A percentile compares a stretch with the other conserved stretches of the same genome.
Conservation (phyloP, 768 basidiomycete genomes). For the Auricularia heimuer region DNA sequence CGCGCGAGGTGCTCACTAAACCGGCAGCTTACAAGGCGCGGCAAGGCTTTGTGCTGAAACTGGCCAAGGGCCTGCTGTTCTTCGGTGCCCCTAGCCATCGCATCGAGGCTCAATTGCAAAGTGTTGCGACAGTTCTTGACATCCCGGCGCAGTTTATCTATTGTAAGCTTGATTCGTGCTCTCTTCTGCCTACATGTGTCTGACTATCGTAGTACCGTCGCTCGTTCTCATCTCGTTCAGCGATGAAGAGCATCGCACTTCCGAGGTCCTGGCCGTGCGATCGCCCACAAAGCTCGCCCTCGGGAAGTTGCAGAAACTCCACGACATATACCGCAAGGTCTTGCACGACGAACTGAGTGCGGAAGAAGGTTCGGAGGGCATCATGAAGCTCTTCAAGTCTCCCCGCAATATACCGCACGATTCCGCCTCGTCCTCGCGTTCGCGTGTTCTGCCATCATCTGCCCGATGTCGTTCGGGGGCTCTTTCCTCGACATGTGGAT, state of each 20-base stretch:
- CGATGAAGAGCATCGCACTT: slow-evolving; percentile 33
- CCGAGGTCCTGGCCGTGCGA: slow-evolving; percentile 66
- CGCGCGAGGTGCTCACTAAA: no score
- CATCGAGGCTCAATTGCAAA: slow-evolving; percentile 83
- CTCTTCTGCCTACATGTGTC: no score
- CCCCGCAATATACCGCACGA: slow-evolving; percentile 54
- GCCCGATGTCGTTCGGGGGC: slow-evolving; percentile 76
- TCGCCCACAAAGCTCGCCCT: slow-evolving; percentile 68
- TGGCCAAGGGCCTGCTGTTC: slow-evolving; percentile 81
- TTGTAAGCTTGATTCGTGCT: slow-evolving; percentile 20
- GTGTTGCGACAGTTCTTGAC: slow-evolving; percentile 82
- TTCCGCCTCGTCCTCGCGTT: slow-evolving; percentile 63
- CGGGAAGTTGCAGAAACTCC: slow-evolving; percentile 76
- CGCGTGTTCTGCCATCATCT: slow-evolving; percentile 64
- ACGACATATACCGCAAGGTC: slow-evolving; percentile 75
- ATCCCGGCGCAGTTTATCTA: slow-evolving; percentile 89
- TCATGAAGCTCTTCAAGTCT: slow-evolving; percentile 53
- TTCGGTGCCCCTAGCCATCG: slow-evolving; percentile 91
- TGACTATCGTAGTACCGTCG: slow-evolving; percentile 17
- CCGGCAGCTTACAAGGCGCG: slow-evolving; percentile 62
- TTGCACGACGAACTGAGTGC: slow-evolving; percentile 90
- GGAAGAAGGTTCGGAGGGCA: slow-evolving; percentile 53
- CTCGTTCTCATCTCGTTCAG: slow-evolving; percentile 31
- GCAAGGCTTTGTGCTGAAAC: slow-evolving; percentile 76
- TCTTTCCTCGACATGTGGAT: slow-evolving; percentile 80